Evolutionary conservation across 371 early-diverging fungal species (phyloP).

Genomic region (Sporodiniella umbellata): DNA sequence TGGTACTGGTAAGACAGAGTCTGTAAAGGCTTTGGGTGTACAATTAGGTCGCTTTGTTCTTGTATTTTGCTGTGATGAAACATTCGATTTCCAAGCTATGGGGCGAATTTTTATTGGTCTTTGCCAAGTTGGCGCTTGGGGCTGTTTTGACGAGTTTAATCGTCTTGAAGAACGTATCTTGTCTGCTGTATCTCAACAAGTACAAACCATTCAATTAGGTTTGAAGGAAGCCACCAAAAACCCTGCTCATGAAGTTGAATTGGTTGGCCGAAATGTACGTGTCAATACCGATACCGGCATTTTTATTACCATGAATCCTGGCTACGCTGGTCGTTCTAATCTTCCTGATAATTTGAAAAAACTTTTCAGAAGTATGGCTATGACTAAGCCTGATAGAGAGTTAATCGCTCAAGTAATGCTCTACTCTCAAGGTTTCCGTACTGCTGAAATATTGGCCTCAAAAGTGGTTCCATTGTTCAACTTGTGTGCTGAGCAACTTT

Average conservation of each 20-base stretch:
- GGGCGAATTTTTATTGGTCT: conserved; percentile 98
- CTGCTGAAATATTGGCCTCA: conserved; percentile 90
- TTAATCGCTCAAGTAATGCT: conserved; percentile 99
- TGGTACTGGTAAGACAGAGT: conserved; percentile 98
- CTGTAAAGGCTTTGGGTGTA: conserved; percentile 96
- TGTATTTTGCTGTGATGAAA: conserved; percentile 99
- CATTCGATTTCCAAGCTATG: conserved; percentile 99
- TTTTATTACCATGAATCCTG: conserved; percentile 99
- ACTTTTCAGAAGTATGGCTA: conserved; percentile 96
- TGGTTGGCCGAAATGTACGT: conserved; percentile 84
- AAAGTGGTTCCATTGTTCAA: conserved; percentile 97
- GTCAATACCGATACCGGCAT: conserved; percentile 91
- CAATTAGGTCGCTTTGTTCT: conserved; percentile 96
- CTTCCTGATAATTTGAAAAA: conserved; percentile 98
- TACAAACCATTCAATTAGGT: conserved; percentile 96
- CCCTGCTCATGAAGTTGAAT: conserved; percentile 80
- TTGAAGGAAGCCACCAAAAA: conserved; percentile 68
- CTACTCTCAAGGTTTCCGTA: conserved; percentile 97
- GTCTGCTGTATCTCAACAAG: conserved; percentile 98
- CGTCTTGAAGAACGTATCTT: conserved; percentile 96
- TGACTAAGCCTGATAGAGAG: conserved; percentile 97
- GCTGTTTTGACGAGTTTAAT: conserved; percentile 99
- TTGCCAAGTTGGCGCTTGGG: conserved; percentile 98
- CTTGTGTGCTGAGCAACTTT: conserved; percentile 91
- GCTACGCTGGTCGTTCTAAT: conserved; percentile 97